Conservation (phyloP, 305 asterid species). For the Plantago coronopus region DNA sequence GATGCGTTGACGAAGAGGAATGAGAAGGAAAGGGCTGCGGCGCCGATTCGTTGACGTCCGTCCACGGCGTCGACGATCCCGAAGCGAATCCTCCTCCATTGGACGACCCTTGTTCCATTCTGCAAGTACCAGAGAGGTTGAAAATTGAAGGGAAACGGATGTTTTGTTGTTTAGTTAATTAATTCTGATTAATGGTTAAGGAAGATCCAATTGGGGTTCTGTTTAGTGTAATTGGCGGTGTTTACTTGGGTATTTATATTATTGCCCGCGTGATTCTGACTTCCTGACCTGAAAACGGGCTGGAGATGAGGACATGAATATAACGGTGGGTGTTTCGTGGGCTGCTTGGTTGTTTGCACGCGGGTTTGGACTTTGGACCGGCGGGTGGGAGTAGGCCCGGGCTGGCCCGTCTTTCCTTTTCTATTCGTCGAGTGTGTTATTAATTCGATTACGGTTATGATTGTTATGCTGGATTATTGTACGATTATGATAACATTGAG, state of each 20-base stretch:
- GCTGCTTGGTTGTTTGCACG: constrained; percentile 21
- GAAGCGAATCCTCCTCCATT: constrained; percentile 25
- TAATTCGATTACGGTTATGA: too few species aligned
- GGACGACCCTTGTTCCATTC: constrained; percentile 32
- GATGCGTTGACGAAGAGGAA: not conserved
- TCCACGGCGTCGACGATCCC: constrained; percentile 30
- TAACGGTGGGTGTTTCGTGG: not conserved
- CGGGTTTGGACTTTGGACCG: not conserved
- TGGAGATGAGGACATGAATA: not conserved
- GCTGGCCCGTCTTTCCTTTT: too few species aligned
- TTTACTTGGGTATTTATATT: not conserved
- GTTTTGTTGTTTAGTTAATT: not conserved
- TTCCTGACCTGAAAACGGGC: constrained; percentile 6
- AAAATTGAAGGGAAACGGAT: too few species aligned
- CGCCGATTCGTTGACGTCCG: constrained; percentile 36
- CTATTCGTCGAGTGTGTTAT: too few species aligned
- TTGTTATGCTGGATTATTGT: too few species aligned
- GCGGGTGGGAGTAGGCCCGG: not conserved
- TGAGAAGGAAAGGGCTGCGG: constrained; percentile 43
- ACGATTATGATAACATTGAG: too few species aligned
- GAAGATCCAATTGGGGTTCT: not conserved
- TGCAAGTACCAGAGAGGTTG: not conserved
- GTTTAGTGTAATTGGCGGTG: not conserved
- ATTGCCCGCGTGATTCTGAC: constrained; percentile 1
- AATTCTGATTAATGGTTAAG: not conserved